phyloP scores from a whole-genome alignment of 345 rosid species.

The Noccaea caerulescens region DNA sequence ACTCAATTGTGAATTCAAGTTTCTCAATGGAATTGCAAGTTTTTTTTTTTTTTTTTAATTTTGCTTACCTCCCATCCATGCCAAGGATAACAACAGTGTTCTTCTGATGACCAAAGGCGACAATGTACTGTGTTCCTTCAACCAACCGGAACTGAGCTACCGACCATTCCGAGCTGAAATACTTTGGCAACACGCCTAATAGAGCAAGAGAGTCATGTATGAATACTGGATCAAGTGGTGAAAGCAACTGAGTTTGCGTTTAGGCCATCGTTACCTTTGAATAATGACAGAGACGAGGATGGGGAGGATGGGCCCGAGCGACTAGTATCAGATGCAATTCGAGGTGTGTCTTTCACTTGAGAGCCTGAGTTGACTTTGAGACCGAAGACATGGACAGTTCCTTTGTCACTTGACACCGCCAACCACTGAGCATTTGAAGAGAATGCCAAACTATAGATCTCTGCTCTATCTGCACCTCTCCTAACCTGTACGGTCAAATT shows the following conservation, averaged over 20 bases:
- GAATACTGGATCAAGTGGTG: slow-evolving; percentile 9
- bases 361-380: slow-evolving; percentile 74
- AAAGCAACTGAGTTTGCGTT: slow-evolving; percentile 3
- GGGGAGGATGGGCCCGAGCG: slow-evolving; percentile 47
- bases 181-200: slow-evolving; percentile 91
- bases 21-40: not conserved
- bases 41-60: not conserved
- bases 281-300: slow-evolving; percentile 63
- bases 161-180: slow-evolving; percentile 98
- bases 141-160: slow-evolving; percentile 88
- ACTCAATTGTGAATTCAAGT: not conserved
- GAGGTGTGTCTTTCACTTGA: slow-evolving; percentile 54
- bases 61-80: slow-evolving; percentile 87
- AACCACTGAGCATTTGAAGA: slow-evolving; percentile 86
- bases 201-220: slow-evolving; percentile 5
- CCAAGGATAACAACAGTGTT: slow-evolving; percentile 91
- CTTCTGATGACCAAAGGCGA: slow-evolving; percentile 91
- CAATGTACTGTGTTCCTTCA: slow-evolving; percentile 83
- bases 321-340: slow-evolving; percentile 42
- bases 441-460: slow-evolving; percentile 92
- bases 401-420: slow-evolving; percentile 98
- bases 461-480: slow-evolving; percentile 99
- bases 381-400: slow-evolving; percentile 93
- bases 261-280: slow-evolving; percentile 57
- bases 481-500: slow-evolving; percentile 60